Conservation (phyloP, 1,284 basidiomycete genomes). For the Rhodotorula glutinis region DNA sequence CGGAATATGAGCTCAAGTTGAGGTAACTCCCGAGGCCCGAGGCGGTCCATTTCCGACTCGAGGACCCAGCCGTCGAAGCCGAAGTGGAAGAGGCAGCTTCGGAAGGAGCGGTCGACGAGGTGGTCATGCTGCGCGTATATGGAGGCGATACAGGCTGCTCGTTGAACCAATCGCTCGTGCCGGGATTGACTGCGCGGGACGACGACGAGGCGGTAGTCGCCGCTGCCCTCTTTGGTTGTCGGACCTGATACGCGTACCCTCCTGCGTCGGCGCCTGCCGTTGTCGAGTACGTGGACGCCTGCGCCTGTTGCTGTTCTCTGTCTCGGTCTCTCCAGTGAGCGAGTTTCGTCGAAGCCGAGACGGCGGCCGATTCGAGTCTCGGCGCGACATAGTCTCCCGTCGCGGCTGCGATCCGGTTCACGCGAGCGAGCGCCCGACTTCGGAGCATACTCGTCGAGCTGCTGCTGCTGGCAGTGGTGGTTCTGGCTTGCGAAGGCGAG, state of each 20-base stretch:
- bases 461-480: not conserved
- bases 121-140: not conserved
- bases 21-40: not conserved
- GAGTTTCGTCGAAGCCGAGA: slow-evolving; percentile 2
- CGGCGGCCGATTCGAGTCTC: not conserved
- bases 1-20: not conserved
- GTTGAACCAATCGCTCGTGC: no score
- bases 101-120: not conserved
- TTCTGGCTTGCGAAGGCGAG: not conserved
- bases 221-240: not conserved
- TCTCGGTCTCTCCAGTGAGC: not conserved
- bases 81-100: not conserved
- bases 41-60: not conserved
- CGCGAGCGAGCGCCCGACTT: slow-evolving; percentile 17
- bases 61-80: not conserved
- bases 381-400: slow-evolving; percentile 12
- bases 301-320: not conserved
- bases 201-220: not conserved
- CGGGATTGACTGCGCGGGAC: no score
- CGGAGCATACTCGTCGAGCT: slow-evolving; percentile 1
- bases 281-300: not conserved
- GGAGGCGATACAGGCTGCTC: not conserved
- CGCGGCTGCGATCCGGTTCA: slow-evolving; percentile 1
- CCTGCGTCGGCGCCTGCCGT: not conserved
- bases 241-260: not conserved